Percentiles rank a stretch among this genome's conserved stretches.
These are phyloP conservation scores for Klebsormidium nitens DNA, from an alignment of 139 green algal genomes.

Conservation along the genomic window DNA sequence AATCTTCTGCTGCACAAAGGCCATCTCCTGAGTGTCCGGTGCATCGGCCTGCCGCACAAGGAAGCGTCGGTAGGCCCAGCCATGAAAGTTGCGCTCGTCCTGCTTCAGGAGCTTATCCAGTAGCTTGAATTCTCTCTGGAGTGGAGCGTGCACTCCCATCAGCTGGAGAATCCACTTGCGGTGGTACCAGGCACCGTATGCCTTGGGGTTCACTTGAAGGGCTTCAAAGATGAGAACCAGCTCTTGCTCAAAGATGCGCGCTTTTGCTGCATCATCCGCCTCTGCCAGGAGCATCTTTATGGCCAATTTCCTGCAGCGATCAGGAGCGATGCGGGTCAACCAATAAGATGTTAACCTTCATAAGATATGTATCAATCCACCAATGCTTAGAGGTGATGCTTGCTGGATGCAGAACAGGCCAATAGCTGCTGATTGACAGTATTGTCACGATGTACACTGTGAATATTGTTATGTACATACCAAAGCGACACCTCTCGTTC, in stretches of 20 bases:
- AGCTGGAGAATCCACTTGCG: conserved; percentile 71
- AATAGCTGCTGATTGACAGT: too few relatives aligned
- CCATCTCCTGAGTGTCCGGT: conserved; percentile 42
- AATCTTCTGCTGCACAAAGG: conserved; percentile 69
- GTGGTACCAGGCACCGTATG: conserved; percentile 91
- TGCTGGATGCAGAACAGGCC: too few relatives aligned
- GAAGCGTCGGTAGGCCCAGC: conserved; percentile 78
- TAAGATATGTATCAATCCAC: background rate
- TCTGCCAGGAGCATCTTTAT: background rate
- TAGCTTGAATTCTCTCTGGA: conserved; percentile 45
- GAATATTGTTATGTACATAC: too few relatives aligned
- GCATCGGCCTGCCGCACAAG: conserved; percentile 2
- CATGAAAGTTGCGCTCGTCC: conserved; percentile 95
- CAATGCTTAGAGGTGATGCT: too few relatives aligned
- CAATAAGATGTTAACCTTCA: background rate
- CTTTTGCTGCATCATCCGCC: background rate
- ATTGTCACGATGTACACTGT: too few relatives aligned
- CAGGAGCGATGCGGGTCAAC: background rate
- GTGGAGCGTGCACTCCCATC: background rate
- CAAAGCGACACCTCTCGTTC: too few relatives aligned
- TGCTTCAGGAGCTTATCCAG: conserved; percentile 60
- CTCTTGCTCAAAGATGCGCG: background rate
- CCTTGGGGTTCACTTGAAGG: conserved; percentile 84
- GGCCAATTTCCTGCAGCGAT: background rate
- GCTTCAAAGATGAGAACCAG: conserved; percentile 34